Evolutionary conservation across 805 yeast species (phyloP), one percentile per base, ranked within the genome.

Genomic region (Brettanomyces bruxellensis): DNA sequence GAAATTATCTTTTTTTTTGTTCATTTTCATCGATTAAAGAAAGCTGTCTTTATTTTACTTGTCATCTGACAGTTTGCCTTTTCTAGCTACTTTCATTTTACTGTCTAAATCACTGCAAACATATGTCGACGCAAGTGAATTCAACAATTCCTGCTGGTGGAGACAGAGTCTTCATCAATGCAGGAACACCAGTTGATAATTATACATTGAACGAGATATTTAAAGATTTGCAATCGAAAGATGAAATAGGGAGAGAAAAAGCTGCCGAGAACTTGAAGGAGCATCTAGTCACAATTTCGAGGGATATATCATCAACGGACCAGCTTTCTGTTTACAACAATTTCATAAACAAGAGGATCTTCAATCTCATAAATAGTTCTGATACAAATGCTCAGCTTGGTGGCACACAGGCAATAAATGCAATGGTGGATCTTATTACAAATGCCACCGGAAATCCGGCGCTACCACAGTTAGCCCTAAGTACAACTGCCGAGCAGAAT

Each of bases 361-460:
- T 88, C 61, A 96, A 86, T 58, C 71, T 89, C 45, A 79, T 88
- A 43, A 88, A 87, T 55, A 80, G 90, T 4, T 72, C 80, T 7
- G 91, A 85, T 53, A 66, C 81, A 5, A 64, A 73, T 28, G 89
- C 85, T 51, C 81, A 86, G 51, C 71, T 90, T 35, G 98, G 97
- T 18, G 98, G 96, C 39, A 83, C 91, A 32, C 76, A 88, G 23
- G 97, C 97, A 11, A 84, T 91, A 47, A 93, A 87, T 62, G 81
- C 93, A 2, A 73, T 91, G 49, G 86, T 91, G 45, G 93, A 86
- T 48, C 81, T 86, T 56, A 90, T 88, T 52, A 81, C 86, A 8
- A 88, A 87, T 18, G 79, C 79, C 4, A 88, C 87, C 18, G 79
- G 79, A 3, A 53, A 57, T 14, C 46, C 56, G 23, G 44, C 57